Conservation (phyloP, 192 early-diverging fungal species). For the Phycomyces blakesleeanus region DNA sequence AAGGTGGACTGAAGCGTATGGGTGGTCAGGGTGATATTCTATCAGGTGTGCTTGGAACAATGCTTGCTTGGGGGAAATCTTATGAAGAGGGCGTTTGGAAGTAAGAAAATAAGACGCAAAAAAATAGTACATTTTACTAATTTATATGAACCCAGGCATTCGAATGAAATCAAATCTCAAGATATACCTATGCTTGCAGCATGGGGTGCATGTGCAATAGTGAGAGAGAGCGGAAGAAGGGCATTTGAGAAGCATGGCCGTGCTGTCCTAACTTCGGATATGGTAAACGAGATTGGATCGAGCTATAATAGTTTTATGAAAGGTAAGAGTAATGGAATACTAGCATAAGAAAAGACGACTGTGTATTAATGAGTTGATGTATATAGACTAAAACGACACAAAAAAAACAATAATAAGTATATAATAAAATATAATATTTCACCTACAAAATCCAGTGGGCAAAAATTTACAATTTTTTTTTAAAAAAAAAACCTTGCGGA, state of each 20-base stretch:
- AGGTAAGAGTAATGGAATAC: not conserved
- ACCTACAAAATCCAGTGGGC: too few species aligned
- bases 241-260: conserved; percentile 62
- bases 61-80: conserved; percentile 79
- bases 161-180: conserved; percentile 26
- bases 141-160: conserved; percentile 25
- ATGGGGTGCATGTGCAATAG: conserved; percentile 59
- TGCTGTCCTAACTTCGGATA: conserved; percentile 56
- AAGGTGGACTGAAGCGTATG: conserved; percentile 78
- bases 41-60: conserved; percentile 77
- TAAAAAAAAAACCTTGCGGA: too few species aligned
- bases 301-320: conserved; percentile 13
- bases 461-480: too few species aligned
- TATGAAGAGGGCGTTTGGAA: conserved; percentile 60
- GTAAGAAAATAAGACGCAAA: conserved; percentile 28
- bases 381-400: not conserved
- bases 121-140: conserved; percentile 8
- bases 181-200: conserved; percentile 59
- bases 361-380: not conserved
- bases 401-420: too few species aligned
- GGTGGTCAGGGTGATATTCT: conserved; percentile 97
- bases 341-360: not conserved
- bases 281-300: conserved; percentile 56
- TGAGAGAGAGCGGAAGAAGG: conserved; percentile 46
- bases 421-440: too few species aligned